Conservation (phyloP, 2,329 filamentous ascomycete genomes). For the Fusarium sp. region DNA sequence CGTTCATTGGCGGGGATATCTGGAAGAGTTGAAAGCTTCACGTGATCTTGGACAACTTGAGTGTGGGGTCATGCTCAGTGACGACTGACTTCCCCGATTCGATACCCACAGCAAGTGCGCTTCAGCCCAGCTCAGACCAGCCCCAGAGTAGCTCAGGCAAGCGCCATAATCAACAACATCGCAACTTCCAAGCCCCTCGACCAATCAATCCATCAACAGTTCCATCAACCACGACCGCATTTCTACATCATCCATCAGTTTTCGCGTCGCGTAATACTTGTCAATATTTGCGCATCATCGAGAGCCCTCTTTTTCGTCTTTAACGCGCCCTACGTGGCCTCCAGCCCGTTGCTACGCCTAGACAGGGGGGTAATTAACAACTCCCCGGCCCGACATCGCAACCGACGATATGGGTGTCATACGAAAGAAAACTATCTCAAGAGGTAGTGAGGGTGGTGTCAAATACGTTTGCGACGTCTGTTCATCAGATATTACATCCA, state of each 20-base stretch:
- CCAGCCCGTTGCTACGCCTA: slow-evolving; percentile 29
- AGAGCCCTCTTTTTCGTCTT: slow-evolving; percentile 23
- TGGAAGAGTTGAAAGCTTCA: not conserved
- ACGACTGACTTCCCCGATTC: slow-evolving; percentile 32
- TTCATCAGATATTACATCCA: slow-evolving; percentile 95
- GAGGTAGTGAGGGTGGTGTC: slow-evolving; percentile 86
- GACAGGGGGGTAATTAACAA: slow-evolving; percentile 45
- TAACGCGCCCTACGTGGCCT: slow-evolving; percentile 32
- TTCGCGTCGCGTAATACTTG: slow-evolving; percentile 38
- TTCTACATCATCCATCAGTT: slow-evolving; percentile 48
- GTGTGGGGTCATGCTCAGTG: slow-evolving; percentile 15
- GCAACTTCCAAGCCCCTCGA: slow-evolving; percentile 41
- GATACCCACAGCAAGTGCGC: slow-evolving; percentile 21
- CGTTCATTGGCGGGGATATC: slow-evolving; percentile 12
- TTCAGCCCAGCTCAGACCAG: slow-evolving; percentile 7
- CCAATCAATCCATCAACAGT: slow-evolving; percentile 36
- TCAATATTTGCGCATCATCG: slow-evolving; percentile 33
- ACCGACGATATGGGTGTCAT: slow-evolving; percentile 83
- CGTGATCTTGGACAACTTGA: slow-evolving; percentile 4
- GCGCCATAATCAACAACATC: slow-evolving; percentile 45
- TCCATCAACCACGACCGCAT: slow-evolving; percentile 46
- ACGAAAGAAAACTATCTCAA: slow-evolving; percentile 90
- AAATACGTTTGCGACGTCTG: slow-evolving; percentile 99
- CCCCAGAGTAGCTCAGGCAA: slow-evolving; percentile 26
- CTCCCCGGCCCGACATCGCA: slow-evolving; percentile 44